Evolutionary conservation across 2,329 filamentous ascomycete species (phyloP).

Genomic region (Sporothrix euskadiensis): DNA sequence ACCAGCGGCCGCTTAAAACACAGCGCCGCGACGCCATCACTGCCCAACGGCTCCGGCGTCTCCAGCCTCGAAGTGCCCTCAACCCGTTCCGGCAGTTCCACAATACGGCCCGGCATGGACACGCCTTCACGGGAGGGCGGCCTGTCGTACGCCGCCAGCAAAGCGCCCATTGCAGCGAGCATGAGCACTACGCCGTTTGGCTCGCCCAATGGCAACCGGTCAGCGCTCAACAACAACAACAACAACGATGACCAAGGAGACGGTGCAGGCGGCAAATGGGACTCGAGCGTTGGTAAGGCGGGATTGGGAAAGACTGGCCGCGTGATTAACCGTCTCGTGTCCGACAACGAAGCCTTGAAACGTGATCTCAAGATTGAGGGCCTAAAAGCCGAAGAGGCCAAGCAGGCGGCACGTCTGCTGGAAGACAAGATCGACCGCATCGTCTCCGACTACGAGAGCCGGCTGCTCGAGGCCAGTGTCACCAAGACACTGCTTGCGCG

Average conservation of each 20-base stretch:
- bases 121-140: conserved; percentile 36
- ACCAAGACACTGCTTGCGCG: conserved; percentile 69
- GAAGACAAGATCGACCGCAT: conserved; percentile 72
- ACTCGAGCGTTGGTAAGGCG: conserved; percentile 68
- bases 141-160: conserved; percentile 19
- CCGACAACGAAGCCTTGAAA: conserved; percentile 76
- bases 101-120: conserved; percentile 32
- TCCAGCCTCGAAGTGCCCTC: conserved; percentile 22
- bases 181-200: conserved; percentile 1
- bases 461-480: conserved; percentile 68
- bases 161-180: conserved; percentile 13
- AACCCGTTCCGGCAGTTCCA: conserved; percentile 1
- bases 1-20: conserved; percentile 44
- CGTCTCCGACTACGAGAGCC: conserved; percentile 67
- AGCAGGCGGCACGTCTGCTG: conserved; percentile 64
- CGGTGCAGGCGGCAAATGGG: conserved; percentile 49
- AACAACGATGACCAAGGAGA: conserved; percentile 35
- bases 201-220: conserved; percentile 5
- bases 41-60: background rate
- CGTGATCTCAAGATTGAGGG: conserved; percentile 69
- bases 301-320: conserved; percentile 72
- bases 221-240: background rate
- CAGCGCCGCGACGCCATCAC: conserved; percentile 30
- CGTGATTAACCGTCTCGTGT: conserved; percentile 78
- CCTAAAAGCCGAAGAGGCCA: conserved; percentile 68